A percentile compares a stretch with the other conserved stretches of the same genome.
Conservation (phyloP, 1,284 basidiomycete genomes). For the Puccinia polysora region DNA sequence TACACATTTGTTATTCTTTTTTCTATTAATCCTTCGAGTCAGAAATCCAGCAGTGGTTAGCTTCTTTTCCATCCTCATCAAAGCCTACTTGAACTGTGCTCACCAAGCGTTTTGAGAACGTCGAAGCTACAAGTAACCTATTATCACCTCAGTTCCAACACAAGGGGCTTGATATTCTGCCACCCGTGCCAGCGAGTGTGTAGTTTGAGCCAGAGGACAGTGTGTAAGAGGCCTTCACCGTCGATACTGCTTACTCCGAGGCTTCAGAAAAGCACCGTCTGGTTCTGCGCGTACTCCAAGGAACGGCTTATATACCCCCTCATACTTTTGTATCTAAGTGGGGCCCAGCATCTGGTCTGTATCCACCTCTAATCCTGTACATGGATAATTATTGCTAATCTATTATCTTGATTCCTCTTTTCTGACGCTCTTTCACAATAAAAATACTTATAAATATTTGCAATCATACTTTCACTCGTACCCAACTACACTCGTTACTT, state of each 20-base stretch:
- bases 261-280: neutral
- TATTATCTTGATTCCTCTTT: neutral
- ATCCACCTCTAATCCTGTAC: slow-evolving; percentile 24
- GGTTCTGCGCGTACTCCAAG: neutral
- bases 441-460: neutral
- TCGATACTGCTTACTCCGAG: neutral
- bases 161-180: neutral
- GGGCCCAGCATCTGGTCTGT: slow-evolving; percentile 8
- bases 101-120: slow-evolving; percentile 13
- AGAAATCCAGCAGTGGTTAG: neutral
- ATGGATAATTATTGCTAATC: neutral
- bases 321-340: slow-evolving; percentile 4
- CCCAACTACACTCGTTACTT: slow-evolving; percentile 18
- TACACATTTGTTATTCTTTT: neutral
- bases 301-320: neutral
- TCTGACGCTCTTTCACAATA: slow-evolving; percentile 5
- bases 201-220: slow-evolving; percentile 1
- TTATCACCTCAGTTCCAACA: slow-evolving; percentile 2
- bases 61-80: neutral
- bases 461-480: slow-evolving; percentile 2
- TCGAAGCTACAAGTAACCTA: slow-evolving; percentile 10
- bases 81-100: slow-evolving; percentile 9
- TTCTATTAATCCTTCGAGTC: neutral
- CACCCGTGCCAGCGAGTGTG: slow-evolving; percentile 18
- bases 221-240: neutral